These are phyloP conservation scores for Drechslerella coelobrocha DNA, from an alignment of 2,329 filamentous ascomycete genomes.

Conservation along the genomic window DNA sequence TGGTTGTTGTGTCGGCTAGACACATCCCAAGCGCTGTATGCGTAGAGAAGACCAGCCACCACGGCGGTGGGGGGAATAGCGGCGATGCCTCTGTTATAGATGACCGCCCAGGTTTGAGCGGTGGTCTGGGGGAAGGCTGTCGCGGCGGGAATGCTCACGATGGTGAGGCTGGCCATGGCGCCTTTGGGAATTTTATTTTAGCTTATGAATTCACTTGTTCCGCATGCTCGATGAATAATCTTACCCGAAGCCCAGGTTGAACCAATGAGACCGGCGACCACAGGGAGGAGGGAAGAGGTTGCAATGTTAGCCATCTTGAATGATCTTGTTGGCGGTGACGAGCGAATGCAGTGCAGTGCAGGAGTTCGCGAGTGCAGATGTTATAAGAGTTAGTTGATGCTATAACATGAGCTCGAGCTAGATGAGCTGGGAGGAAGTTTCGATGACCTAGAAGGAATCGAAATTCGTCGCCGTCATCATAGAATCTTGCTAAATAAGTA, in stretches of 20 bases:
- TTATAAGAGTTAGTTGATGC: no score
- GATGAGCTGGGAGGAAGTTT: no score
- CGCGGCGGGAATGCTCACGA: background rate
- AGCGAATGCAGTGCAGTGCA: no score
- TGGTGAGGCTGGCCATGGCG: constrained; percentile 8
- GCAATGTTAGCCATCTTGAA: constrained; percentile 7
- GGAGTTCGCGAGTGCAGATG: no score
- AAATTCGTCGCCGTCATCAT: no score
- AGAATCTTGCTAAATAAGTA: no score
- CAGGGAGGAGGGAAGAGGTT: constrained; percentile 24
- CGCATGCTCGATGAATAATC: background rate
- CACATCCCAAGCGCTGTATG: background rate
- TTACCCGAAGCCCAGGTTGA: constrained; percentile 11
- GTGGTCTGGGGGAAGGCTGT: constrained; percentile 1
- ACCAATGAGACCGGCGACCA: constrained; percentile 21
- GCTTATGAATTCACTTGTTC: background rate
- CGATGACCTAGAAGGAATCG: no score
- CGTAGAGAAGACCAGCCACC: background rate
- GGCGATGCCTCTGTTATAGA: background rate
- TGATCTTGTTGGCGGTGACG: no score
- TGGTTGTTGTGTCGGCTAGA: background rate
- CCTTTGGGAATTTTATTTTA: background rate
- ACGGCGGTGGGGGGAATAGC: background rate
- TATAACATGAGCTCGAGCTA: no score
- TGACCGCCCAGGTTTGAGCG: background rate